Conservation (phyloP, 768 basidiomycete genomes). For the Lactarius sp. region DNA sequence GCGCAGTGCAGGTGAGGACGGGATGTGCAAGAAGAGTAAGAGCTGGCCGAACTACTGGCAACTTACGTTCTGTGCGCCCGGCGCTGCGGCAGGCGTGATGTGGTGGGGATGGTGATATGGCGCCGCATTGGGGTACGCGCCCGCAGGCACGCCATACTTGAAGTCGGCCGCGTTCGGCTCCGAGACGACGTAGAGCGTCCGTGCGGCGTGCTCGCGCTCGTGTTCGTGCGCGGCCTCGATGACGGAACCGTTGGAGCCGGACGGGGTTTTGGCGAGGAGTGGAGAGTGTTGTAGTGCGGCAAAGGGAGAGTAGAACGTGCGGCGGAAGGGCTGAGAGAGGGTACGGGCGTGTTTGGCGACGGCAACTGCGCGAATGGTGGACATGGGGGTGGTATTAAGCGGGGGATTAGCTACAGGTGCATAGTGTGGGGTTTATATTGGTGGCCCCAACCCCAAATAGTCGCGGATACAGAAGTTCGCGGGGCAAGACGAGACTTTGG, state of each 20-base stretch:
- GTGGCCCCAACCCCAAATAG: not conserved
- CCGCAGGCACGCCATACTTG: constrained; percentile 66
- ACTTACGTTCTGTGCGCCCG: constrained; percentile 31
- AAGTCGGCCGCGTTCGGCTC: constrained; percentile 59
- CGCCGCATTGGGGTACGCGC: constrained; percentile 43
- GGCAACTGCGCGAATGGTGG: constrained; percentile 29
- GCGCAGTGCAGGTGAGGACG: constrained; percentile 40
- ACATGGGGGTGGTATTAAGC: constrained; percentile 27
- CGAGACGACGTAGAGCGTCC: constrained; percentile 63
- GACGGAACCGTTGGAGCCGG: constrained; percentile 18
- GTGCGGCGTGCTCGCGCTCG: constrained; percentile 51
- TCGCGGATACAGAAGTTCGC: not conserved
- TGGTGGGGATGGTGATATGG: constrained; percentile 33
- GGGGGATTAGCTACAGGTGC: not conserved
- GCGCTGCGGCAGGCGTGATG: constrained; percentile 36
- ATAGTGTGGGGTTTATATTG: not conserved
- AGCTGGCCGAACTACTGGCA: constrained; percentile 36
- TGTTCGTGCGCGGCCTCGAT: constrained; percentile 51
- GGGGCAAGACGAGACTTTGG: not conserved
- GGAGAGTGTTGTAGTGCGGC: constrained; percentile 43
- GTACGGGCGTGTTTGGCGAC: constrained; percentile 30
- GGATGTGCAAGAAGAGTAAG: constrained; percentile 38
- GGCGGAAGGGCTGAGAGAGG: constrained; percentile 32
- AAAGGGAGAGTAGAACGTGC: constrained; percentile 65
- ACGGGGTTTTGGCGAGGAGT: constrained; percentile 33